Evolutionary conservation across 441 rosid species (phyloP).

Genomic region (Corymbia citriodora): DNA sequence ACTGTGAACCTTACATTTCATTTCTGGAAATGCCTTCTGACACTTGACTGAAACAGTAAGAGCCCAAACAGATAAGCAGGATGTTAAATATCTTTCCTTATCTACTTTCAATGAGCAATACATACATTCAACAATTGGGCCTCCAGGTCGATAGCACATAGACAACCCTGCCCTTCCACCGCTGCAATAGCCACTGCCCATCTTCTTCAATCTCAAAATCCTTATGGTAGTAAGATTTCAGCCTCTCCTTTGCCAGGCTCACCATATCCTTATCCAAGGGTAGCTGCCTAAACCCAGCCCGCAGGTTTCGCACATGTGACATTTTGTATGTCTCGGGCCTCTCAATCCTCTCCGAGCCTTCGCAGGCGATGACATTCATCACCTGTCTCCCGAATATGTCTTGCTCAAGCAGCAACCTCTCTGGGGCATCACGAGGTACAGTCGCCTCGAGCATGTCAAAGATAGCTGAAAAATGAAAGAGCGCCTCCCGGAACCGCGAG

Average conservation of each 20-base stretch:
- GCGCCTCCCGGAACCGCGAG: slow-evolving; percentile 11
- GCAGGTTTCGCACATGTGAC: neutral
- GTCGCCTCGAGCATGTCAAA: slow-evolving; percentile 5
- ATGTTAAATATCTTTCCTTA: neutral
- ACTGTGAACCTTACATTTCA: neutral
- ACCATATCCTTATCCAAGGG: slow-evolving; percentile 17
- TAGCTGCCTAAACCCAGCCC: slow-evolving; percentile 5
- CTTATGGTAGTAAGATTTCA: slow-evolving; percentile 24
- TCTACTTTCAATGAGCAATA: neutral
- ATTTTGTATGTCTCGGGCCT: slow-evolving; percentile 5
- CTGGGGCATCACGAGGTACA: neutral
- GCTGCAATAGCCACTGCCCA: slow-evolving; percentile 36
- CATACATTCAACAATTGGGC: neutral
- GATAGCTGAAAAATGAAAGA: slow-evolving; percentile 6
- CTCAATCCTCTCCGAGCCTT: slow-evolving; percentile 2
- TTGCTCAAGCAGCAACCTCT: neutral
- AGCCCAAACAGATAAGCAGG: neutral
- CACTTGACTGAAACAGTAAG: neutral
- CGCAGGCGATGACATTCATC: slow-evolving; percentile 8
- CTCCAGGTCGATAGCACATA: slow-evolving; percentile 24
- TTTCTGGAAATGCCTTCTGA: neutral
- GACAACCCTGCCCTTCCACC: slow-evolving; percentile 42
- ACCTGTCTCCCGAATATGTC: neutral
- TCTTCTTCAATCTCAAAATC: slow-evolving; percentile 37
- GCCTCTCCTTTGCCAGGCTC: slow-evolving; percentile 1